Conservation (phyloP, 2,329 filamentous ascomycete genomes). For the Pseudogymnoascus sp. region DNA sequence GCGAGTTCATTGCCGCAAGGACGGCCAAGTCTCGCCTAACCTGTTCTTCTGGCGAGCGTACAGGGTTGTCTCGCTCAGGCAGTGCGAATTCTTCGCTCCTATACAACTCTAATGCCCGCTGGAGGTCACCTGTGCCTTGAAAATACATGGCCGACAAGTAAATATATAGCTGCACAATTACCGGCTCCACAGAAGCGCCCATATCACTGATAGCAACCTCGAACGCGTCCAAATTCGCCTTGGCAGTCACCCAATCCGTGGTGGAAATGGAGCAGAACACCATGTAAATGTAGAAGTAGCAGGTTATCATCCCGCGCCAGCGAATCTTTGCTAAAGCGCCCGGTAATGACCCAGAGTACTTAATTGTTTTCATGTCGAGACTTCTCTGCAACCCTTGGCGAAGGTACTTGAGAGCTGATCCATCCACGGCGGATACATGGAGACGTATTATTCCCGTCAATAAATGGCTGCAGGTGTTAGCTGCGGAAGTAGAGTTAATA, state of each 20-base stretch:
- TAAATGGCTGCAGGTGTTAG: constrained; percentile 37
- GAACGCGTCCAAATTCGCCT: constrained; percentile 21
- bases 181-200: constrained; percentile 20
- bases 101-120: constrained; percentile 60
- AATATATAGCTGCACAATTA: constrained; percentile 21
- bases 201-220: constrained; percentile 19
- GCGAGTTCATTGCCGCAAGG: constrained; percentile 56
- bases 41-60: constrained; percentile 35
- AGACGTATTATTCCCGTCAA: constrained; percentile 45
- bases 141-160: constrained; percentile 70
- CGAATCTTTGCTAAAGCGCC: constrained; percentile 21
- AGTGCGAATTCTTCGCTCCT: constrained; percentile 51
- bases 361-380: constrained; percentile 14
- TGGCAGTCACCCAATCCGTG: constrained; percentile 25
- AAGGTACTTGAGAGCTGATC: constrained; percentile 47
- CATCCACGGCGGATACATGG: constrained; percentile 41
- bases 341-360: constrained; percentile 30
- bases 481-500: constrained; percentile 22
- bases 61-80: constrained; percentile 29
- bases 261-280: constrained; percentile 26
- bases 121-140: constrained; percentile 67
- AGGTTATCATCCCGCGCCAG: constrained; percentile 27
- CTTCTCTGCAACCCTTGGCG: constrained; percentile 46
- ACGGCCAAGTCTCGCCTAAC: constrained; percentile 56
- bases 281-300: constrained; percentile 27